Conservation (phyloP, 2,329 filamentous ascomycete species). For the Lecanosticta acicola region DNA sequence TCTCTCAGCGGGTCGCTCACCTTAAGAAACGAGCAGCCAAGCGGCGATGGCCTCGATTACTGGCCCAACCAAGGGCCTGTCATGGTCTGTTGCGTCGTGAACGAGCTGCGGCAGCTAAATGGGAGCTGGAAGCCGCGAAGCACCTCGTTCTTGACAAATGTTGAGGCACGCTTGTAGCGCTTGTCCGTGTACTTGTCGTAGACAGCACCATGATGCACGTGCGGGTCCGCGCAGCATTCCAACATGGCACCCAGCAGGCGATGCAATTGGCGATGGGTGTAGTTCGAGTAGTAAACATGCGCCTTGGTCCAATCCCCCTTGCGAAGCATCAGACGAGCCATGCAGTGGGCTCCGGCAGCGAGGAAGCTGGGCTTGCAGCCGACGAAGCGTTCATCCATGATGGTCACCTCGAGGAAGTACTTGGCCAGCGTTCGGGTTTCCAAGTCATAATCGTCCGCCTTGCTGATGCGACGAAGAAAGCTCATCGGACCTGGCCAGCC, state of each 20-base stretch:
- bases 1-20: neutral
- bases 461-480: constrained; percentile 93
- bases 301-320: constrained; percentile 83
- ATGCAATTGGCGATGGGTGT: constrained; percentile 79
- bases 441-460: constrained; percentile 94
- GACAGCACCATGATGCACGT: constrained; percentile 76
- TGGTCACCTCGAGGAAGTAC: constrained; percentile 92
- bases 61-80: too few species aligned
- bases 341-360: constrained; percentile 85
- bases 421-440: constrained; percentile 94
- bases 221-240: constrained; percentile 78
- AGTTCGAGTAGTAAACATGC: constrained; percentile 89
- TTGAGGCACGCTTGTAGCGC: constrained; percentile 77
- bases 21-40: constrained; percentile 1
- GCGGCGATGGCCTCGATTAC: neutral
- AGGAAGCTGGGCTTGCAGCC: constrained; percentile 84
- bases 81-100: neutral
- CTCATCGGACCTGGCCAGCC: constrained; percentile 99
- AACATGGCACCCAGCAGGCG: constrained; percentile 71
- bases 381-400: constrained; percentile 98
- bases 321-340: constrained; percentile 79
- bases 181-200: constrained; percentile 89
- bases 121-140: constrained; percentile 54
- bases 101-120: constrained; percentile 10
- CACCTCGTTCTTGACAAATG: constrained; percentile 72